These are phyloP conservation scores for Colletotrichum sp. DNA, from an alignment of 2,329 filamentous ascomycete genomes.

Conservation along the genomic window DNA sequence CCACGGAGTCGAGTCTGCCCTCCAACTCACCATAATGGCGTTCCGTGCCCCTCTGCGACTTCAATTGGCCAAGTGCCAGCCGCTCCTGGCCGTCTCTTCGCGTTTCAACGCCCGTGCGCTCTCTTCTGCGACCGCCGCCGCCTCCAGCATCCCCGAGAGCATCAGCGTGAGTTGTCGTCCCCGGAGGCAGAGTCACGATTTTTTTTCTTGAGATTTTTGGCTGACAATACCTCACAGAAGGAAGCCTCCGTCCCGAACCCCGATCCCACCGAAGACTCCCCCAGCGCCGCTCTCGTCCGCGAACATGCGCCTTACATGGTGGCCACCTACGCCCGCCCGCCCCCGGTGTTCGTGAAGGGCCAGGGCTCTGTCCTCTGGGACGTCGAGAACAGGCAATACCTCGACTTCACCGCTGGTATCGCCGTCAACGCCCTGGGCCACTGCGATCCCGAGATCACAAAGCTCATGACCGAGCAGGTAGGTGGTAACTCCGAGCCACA, in stretches of 20 bases:
- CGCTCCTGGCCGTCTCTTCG: conserved; percentile 23
- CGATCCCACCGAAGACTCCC: conserved; percentile 76
- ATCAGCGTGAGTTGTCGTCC: conserved; percentile 33
- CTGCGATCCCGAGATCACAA: conserved; percentile 79
- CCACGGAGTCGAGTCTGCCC: neutral
- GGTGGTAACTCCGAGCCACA: conserved; percentile 23
- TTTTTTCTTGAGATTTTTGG: neutral
- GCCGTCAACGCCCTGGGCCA: conserved; percentile 94
- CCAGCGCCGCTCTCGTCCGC: conserved; percentile 75
- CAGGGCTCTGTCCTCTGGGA: conserved; percentile 91
- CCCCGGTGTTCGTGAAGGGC: conserved; percentile 88
- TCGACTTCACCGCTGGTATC: conserved; percentile 96
- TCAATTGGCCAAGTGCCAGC: conserved; percentile 35
- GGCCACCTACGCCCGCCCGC: conserved; percentile 88
- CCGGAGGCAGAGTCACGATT: neutral
- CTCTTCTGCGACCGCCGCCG: conserved; percentile 39
- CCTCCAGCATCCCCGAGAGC: conserved; percentile 38
- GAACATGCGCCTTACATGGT: conserved; percentile 90
- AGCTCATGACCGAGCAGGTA: conserved; percentile 80
- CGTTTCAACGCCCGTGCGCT: conserved; percentile 33
- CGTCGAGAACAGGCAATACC: conserved; percentile 84
- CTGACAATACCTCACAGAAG: conserved; percentile 23
- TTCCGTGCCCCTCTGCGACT: conserved; percentile 42
- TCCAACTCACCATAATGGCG: conserved; percentile 36
- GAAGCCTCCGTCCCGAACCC: conserved; percentile 61